These are phyloP conservation scores for Cunninghamia lanceolata DNA, from an alignment of 75 land plant species.

Conservation along the genomic window DNA sequence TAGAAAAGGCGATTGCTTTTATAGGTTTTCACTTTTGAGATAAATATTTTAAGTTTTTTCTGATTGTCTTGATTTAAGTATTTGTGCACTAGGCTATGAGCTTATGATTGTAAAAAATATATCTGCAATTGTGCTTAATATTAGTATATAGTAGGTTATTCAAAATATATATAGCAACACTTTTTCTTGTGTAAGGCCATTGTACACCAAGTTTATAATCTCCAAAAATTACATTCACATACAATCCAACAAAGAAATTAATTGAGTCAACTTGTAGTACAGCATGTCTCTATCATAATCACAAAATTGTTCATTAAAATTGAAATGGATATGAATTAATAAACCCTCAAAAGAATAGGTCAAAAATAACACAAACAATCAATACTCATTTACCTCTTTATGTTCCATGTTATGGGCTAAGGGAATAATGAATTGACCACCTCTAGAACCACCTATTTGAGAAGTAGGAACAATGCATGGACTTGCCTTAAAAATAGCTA, in stretches of 20 bases:
- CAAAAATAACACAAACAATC: background rate
- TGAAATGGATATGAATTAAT: background rate
- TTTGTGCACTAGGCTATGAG: too few species aligned
- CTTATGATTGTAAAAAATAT: too few species aligned
- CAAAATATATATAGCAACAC: too few species aligned
- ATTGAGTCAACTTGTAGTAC: background rate
- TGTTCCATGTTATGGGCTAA: too few species aligned
- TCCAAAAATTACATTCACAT: conserved; percentile 41
- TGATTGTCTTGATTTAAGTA: too few species aligned
- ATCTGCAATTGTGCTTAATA: too few species aligned
- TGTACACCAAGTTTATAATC: conserved; percentile 35
- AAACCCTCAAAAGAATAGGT: background rate
- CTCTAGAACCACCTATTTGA: conserved; percentile 33
- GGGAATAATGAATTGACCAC: too few species aligned
- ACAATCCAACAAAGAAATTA: background rate
- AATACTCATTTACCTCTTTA: too few species aligned
- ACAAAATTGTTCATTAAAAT: background rate
- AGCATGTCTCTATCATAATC: background rate
- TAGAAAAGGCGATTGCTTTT: too few species aligned
- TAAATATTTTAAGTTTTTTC: too few species aligned
- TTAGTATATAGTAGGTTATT: too few species aligned
- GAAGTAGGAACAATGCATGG: background rate
- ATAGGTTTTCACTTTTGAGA: too few species aligned
- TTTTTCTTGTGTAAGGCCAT: background rate
- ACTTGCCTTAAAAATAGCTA: conserved; percentile 36